Conservation (phyloP, 2,329 filamentous ascomycete genomes). For the Dendrostoma leiphaemia region DNA sequence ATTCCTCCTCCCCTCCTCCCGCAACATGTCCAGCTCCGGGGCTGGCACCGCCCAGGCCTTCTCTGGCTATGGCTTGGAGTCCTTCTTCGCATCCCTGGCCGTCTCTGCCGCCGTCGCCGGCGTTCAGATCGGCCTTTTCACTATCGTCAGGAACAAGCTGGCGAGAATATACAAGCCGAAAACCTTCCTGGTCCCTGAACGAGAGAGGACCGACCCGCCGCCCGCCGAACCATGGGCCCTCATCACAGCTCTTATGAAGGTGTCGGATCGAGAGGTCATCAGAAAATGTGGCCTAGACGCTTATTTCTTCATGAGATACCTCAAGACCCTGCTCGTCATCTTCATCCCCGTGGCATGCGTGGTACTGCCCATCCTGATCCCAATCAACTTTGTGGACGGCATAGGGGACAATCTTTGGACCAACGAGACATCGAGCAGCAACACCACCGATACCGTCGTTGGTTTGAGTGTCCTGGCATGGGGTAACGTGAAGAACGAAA, state of each 20-base stretch:
- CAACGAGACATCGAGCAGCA: conserved; percentile 36
- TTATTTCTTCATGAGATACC: conserved; percentile 94
- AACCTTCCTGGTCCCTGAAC: conserved; percentile 82
- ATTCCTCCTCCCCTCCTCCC: background rate
- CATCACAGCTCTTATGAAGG: conserved; percentile 60
- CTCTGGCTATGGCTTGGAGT: conserved; percentile 43
- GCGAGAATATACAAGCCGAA: conserved; percentile 83
- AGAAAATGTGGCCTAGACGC: conserved; percentile 94
- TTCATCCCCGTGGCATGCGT: conserved; percentile 79
- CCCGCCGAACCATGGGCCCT: conserved; percentile 54
- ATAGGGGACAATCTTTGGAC: conserved; percentile 45
- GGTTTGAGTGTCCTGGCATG: conserved; percentile 83
- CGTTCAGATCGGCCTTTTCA: conserved; percentile 67
- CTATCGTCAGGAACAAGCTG: conserved; percentile 74
- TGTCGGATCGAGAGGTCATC: conserved; percentile 79
- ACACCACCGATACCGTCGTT: conserved; percentile 35
- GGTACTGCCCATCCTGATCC: conserved; percentile 81
- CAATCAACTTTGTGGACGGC: conserved; percentile 76
- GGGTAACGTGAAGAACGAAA: conserved; percentile 71
- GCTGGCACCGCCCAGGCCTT: conserved; percentile 27
- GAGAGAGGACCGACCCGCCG: conserved; percentile 76
- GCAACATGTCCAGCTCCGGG: conserved; percentile 16
- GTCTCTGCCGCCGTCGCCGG: conserved; percentile 63
- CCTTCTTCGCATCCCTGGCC: conserved; percentile 65
- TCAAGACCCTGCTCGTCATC: conserved; percentile 75